These are phyloP conservation scores for Phytophthora ohioensis DNA, from an alignment of 352 stramenopile species.

Conservation along the genomic window DNA sequence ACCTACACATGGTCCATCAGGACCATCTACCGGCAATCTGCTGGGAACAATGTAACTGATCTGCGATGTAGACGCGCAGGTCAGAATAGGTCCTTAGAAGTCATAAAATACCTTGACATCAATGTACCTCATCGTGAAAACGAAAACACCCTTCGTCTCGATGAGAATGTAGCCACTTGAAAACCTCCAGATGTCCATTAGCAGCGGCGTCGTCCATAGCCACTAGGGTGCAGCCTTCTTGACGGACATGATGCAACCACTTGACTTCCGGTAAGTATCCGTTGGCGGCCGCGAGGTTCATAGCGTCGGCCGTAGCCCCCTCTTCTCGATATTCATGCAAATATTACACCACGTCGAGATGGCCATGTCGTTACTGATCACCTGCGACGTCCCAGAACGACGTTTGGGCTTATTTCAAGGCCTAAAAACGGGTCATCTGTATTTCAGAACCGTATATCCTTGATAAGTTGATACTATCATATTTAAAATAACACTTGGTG, in stretches of 20 bases:
- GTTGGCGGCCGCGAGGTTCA: constrained; percentile 44
- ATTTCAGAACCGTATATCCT: background rate
- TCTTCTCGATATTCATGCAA: constrained; percentile 43
- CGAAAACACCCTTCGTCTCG: background rate
- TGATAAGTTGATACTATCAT: too few species aligned
- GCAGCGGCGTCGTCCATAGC: constrained; percentile 45
- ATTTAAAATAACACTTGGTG: background rate
- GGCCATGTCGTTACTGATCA: too few species aligned
- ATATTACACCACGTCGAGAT: constrained; percentile 45
- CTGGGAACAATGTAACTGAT: too few species aligned
- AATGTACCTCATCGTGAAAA: too few species aligned
- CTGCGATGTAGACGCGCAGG: too few species aligned
- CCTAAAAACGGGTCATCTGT: background rate
- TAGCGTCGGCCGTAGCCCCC: constrained; percentile 44
- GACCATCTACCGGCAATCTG: too few species aligned
- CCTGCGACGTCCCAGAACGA: constrained; percentile 2
- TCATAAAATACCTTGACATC: too few species aligned
- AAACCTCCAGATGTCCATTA: constrained; percentile 43
- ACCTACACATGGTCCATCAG: too few species aligned
- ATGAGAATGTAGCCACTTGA: constrained; percentile 41
- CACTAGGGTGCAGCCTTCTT: constrained; percentile 37
- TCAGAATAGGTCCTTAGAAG: too few species aligned
- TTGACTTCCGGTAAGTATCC: constrained; percentile 41
- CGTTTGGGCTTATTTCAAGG: constrained; percentile 4
- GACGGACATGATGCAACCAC: constrained; percentile 44